Conservation (phyloP, 202 grass and related monocot species). For the Cymbopogon flexuosus region DNA sequence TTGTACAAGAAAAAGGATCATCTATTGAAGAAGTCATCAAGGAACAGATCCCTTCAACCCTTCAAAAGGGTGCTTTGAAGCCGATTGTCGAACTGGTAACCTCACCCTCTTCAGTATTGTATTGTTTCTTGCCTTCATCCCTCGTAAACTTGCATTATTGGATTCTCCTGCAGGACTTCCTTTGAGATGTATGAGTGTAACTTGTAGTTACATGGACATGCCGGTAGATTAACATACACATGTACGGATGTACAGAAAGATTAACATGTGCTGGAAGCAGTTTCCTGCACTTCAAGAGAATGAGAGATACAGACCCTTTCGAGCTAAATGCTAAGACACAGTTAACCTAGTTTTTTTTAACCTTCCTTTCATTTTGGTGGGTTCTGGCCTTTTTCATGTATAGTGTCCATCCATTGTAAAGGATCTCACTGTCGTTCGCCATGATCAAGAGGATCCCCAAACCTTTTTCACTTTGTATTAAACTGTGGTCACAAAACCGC, state of each 20-base stretch:
- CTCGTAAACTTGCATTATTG: neutral
- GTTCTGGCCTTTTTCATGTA: constrained; percentile 10
- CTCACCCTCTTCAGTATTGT: neutral
- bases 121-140: neutral
- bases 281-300: constrained; percentile 28
- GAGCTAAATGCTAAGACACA: constrained; percentile 16
- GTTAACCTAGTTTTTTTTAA: neutral
- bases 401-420: neutral
- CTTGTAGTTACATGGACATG: constrained; percentile 5
- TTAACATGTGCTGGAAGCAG: constrained; percentile 13
- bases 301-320: constrained; percentile 14
- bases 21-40: constrained; percentile 57
- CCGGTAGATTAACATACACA: neutral
- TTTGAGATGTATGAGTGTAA: constrained; percentile 7
- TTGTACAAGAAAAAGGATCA: constrained; percentile 75
- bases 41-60: constrained; percentile 36
- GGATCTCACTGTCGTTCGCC: neutral
- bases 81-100: constrained; percentile 26
- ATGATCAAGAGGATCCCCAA: neutral
- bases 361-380: neutral
- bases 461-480: neutral
- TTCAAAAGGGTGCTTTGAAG: constrained; percentile 35
- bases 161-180: constrained; percentile 13
- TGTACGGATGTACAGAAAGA: neutral
- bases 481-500: neutral